Evolutionary conservation across 2,329 filamentous ascomycete genomes (phyloP), one percentile per base, ranked within the genome.

Genomic region (Byssoonygena ceratinophila): DNA sequence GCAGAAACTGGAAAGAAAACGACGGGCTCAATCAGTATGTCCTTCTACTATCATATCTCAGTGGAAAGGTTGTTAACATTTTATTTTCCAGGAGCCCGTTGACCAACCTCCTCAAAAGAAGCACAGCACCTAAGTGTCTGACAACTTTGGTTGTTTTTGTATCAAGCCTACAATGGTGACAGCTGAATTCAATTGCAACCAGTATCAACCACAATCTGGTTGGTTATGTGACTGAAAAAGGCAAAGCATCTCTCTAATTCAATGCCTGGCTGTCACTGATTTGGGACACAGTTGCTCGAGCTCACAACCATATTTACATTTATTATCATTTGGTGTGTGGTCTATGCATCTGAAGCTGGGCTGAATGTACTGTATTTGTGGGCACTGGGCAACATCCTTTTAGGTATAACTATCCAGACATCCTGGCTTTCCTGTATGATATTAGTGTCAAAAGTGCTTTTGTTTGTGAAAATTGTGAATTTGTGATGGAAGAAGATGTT

Each of bases 1-100:
- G 22, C 37, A 34, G 11, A 18, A 8, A 2, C 4, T 34, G 14
- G 47, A 34, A 34, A 32, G 47, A 32, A 56, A 56, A 39, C 46
- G 54, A 32, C 54, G 54, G 27, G 54, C 51, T 8, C 51, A 56
- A 23, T 56, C 54, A 9, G 54, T 56, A 54, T n/a, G 54, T 56
- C n/a, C n/a, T 23, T 36, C 5, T 23, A 14, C 7, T 31, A 44
- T 44, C 8, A 2, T 29, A 16, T 45, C 5, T 3, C 31, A 36
- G 16, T 12, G 12, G 43, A 20, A 3, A 5, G 31, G 12, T 25
- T 20, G 27, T 18, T 22, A 37, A 37, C 14, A 11, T 18, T 2
- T 31, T 27, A n/a, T 14, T 34, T 39, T 37, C 2, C 29, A 52
- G 50, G 50, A 52, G 43, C 50, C 50, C 25, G 23, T 18, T 34